Evolutionary conservation across 78 protist species (phyloP), one percentile per base, ranked within the genome.

Genomic region (Pigoraptor vietnamica): DNA sequence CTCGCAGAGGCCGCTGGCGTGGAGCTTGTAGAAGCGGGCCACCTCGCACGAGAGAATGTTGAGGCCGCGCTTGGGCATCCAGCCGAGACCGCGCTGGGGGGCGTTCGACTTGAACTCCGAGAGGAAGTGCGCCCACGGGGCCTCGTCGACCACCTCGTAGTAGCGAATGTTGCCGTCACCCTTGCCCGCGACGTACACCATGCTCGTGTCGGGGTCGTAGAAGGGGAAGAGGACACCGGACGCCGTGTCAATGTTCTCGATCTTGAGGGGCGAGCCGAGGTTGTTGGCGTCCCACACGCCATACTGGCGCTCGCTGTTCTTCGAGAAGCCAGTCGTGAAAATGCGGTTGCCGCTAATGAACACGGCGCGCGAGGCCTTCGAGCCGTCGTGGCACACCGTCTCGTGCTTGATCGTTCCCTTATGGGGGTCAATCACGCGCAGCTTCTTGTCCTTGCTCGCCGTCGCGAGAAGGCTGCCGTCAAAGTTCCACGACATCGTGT

Each of bases 151-250:
- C 84, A 98, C 56, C 89, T 98, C 99, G 88, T 93, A 98, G 96
- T 98, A 98, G 88, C 98, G 95, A 91, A 98, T 98, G 96, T 96
- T 98, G 89, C 99, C 98, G 93, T 98, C 99, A 37, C 99, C 99
- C 96, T 98, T 98, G 90, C 99, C 99, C 14, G 98, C 98, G 35
- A 98, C 89, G 93, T 93, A 98, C 89, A 98, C 90, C 40, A 97
- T 87, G 39, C 37, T 37, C 39, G 96, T 95, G 92, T 98, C 99
- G 29, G 79, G 36, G 86, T 98, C 99, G 89, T 94, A 98, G 95
- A 96, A 96, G 37, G 99, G 97, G 90, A 97, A 93, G 39, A 98
- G 88, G 56, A 97, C 86, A 81, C 98, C 98, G 96, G 96, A n/a
- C 91, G 97, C 48, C 90, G 90, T 94, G 95, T 98, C 99, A 37